These are phyloP conservation scores for Brassica carinata DNA, from an alignment of 345 rosid species.

Conservation along the genomic window DNA sequence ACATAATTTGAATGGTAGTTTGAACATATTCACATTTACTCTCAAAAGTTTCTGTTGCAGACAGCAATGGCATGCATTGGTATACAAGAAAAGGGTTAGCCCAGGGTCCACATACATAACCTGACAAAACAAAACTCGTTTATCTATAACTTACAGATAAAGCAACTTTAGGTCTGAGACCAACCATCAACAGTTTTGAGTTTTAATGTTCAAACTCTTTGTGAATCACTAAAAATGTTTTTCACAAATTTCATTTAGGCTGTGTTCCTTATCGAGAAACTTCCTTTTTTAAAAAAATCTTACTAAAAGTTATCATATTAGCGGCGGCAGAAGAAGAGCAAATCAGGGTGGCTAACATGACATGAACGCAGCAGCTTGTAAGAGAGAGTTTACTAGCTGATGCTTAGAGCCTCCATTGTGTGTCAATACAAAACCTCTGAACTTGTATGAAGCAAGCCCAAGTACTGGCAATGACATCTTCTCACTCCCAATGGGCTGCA, in stretches of 20 bases:
- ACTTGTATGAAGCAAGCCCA: conserved; percentile 85
- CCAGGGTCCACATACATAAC: conserved; percentile 24
- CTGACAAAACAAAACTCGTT: conserved; percentile 32
- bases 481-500: conserved; percentile 29
- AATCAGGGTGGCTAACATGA: conserved; percentile 81
- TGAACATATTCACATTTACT: not conserved
- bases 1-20: too few relatives aligned
- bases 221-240: conserved; percentile 4
- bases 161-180: conserved; percentile 22
- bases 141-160: conserved; percentile 26
- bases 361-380: conserved; percentile 61
- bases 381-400: conserved; percentile 51
- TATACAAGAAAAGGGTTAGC: conserved; percentile 24
- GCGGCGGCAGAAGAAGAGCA: conserved; percentile 60
- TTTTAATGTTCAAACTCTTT: conserved; percentile 1
- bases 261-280: not conserved
- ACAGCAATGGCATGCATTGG: conserved; percentile 4
- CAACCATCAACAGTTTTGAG: conserved; percentile 33
- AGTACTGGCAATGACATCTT: conserved; percentile 59
- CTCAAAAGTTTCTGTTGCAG: conserved; percentile 18
- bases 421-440: conserved; percentile 80
- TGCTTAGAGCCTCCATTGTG: conserved; percentile 45
- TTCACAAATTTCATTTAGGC: not conserved
- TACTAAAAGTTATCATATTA: conserved; percentile 25
- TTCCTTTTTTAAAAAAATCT: not conserved